Evolutionary conservation across 129 eudicot species (phyloP), one percentile per base, ranked within the genome.

Genomic region (Artemisia tridentata): DNA sequence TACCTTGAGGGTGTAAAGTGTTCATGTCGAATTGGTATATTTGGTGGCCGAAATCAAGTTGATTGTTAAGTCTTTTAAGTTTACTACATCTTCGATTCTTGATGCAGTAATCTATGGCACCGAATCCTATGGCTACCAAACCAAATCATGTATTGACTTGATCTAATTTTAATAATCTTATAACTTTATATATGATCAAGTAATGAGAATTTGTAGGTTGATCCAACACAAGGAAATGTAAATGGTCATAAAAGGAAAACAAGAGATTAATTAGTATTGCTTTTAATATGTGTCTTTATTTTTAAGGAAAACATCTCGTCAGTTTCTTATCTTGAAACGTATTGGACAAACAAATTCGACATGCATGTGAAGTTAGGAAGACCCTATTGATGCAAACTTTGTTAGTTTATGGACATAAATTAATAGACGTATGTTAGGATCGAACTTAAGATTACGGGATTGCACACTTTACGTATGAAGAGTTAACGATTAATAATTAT

Each of bases 321-420:
- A 29, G 34, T 29, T 29, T 29, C 5, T 29, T 29, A 3, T 29
- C 5, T 3, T 29, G 4, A 66, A 74, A 74, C 65, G 50, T 54
- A 65, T 54, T 65, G 34, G 34, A 54, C 79, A 74, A 45, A 25
- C 48, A 65, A 65, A 20, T 74, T 45, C 29, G 38, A 55, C 58
- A 23, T 54, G 27, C 79, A 65, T 65, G 72, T 74, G 66, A 55
- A 47, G 67, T 74, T 65, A 59, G 49, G 48, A 69, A 34, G 29
- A 74, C 77, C 29, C 61, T 27, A 59, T 49, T 29, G 45, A 56
- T 61, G 79, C 72, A 41, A 74, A 67, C 66, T 74, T 60, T n/a
- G n/a, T n/a, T n/a, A n/a, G n/a, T n/a, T n/a, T n/a, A n/a, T n/a
- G n/a, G n/a, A n/a, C n/a, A n/a, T n/a, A n/a, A n/a, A n/a, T n/a